Conservation (phyloP, 371 early-diverging fungal genomes). For the Actinomortierella wolfii region DNA sequence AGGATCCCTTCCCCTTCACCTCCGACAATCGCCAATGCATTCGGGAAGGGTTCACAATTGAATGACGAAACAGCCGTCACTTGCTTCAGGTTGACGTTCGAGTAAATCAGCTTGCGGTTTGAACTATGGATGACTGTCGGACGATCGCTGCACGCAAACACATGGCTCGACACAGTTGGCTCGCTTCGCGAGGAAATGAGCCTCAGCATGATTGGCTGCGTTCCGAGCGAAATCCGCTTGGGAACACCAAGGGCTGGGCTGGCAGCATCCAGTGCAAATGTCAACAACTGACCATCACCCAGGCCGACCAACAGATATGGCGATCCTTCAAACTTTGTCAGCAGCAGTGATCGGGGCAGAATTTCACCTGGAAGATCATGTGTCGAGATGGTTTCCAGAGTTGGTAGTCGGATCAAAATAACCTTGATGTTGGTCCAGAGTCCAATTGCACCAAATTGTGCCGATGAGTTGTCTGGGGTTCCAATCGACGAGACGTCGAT, state of each 20-base stretch:
- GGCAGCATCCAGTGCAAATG: constrained; percentile 53
- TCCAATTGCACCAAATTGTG: constrained; percentile 70
- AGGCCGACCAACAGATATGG: constrained; percentile 75
- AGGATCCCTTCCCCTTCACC: constrained; percentile 51
- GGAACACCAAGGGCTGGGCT: constrained; percentile 56
- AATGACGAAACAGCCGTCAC: constrained; percentile 65
- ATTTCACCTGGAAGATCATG: constrained; percentile 58
- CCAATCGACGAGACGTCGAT: constrained; percentile 68
- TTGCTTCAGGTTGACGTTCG: constrained; percentile 79
- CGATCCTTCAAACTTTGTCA: constrained; percentile 62
- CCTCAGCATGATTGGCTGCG: constrained; percentile 73
- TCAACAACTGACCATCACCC: constrained; percentile 82
- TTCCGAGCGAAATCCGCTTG: constrained; percentile 76
- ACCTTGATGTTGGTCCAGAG: constrained; percentile 79
- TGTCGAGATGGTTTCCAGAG: constrained; percentile 53
- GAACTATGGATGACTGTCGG: constrained; percentile 79
- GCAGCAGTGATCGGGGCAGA: constrained; percentile 77
- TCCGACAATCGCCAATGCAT: constrained; percentile 68
- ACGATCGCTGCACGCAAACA: constrained; percentile 84
- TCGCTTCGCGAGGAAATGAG: constrained; percentile 58
- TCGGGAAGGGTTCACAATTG: constrained; percentile 58
- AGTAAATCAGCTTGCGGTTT: constrained; percentile 71
- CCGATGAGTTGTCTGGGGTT: constrained; percentile 27
- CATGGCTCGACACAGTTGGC: constrained; percentile 33
- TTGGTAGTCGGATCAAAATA: constrained; percentile 62